A percentile compares a stretch with the other conserved stretches of the same genome.
phyloP scores from a whole-genome alignment of 1,139 yeast genomes.

The Kodamaea ohmeri region DNA sequence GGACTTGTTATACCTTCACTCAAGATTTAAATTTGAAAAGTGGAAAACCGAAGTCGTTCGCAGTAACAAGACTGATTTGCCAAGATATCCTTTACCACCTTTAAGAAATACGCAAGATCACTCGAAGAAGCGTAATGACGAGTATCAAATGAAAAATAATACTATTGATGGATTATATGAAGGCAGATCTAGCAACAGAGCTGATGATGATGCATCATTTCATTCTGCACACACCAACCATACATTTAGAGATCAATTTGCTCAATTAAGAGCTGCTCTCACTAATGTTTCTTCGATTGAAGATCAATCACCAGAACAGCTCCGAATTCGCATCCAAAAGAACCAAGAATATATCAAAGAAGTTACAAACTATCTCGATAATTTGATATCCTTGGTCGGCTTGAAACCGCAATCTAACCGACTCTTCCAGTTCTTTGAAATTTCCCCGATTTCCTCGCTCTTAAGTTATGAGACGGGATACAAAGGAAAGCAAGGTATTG shows the following conservation, averaged over 20 bases:
- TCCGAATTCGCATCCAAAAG: conserved; percentile 22
- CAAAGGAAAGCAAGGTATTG: conserved; percentile 85
- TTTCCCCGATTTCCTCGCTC: conserved; percentile 83
- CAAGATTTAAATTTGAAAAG: conserved; percentile 54
- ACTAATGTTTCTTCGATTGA: conserved; percentile 27
- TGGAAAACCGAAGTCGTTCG: conserved; percentile 36
- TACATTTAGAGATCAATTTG: conserved; percentile 26
- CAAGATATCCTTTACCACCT: conserved; percentile 40
- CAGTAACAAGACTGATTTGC: conserved; percentile 35
- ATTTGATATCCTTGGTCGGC: conserved; percentile 56
- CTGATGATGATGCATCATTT: conserved; percentile 18
- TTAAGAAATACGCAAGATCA: conserved; percentile 13
- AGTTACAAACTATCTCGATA: conserved; percentile 62
- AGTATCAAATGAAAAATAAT: neutral
- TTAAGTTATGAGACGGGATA: conserved; percentile 79
- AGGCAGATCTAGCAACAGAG: conserved; percentile 3
- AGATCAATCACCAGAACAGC: conserved; percentile 31
- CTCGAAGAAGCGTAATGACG: conserved; percentile 16
- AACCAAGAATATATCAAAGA: conserved; percentile 40
- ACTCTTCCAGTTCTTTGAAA: conserved; percentile 80
- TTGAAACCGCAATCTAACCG: conserved; percentile 80
- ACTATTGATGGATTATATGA: neutral
- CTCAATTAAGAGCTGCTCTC: conserved; percentile 32
- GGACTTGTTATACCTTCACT: conserved; percentile 69
- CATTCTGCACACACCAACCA: conserved; percentile 20